phyloP scores from a whole-genome alignment of 75 land plant genomes.

The Cupressus sempervirens region DNA sequence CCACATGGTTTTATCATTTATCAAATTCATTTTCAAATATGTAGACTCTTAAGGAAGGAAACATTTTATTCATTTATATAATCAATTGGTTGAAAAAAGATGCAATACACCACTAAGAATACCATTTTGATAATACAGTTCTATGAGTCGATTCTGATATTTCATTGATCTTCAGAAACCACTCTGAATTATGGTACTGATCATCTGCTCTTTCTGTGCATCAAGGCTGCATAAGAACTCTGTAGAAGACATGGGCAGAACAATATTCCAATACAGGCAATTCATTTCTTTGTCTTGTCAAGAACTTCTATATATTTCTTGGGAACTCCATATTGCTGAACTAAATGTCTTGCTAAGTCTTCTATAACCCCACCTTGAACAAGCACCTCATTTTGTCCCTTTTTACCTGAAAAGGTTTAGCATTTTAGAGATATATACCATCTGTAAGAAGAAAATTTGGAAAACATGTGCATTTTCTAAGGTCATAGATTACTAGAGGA shows the following conservation, averaged over 20 bases:
- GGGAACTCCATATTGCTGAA: slow-evolving; percentile 83
- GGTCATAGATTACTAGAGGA: not conserved
- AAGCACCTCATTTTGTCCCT: slow-evolving; percentile 73
- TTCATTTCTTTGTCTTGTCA: slow-evolving; percentile 79
- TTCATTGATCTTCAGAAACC: not conserved
- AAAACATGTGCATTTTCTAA: not conserved
- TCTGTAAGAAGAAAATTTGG: not conserved
- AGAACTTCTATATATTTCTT: slow-evolving; percentile 85
- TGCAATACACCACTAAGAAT: not conserved
- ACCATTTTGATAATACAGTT: not conserved
- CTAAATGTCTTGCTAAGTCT: slow-evolving; percentile 68
- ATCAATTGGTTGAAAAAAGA: not conserved
- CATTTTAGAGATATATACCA: not conserved
- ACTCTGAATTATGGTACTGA: not conserved
- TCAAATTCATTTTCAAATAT: not conserved
- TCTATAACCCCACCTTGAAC: slow-evolving; percentile 92
- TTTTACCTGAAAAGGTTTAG: slow-evolving; percentile 50
- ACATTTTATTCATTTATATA: not conserved
- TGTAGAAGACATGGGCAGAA: not conserved
- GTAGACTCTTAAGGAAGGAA: not conserved
- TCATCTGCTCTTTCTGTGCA: not conserved
- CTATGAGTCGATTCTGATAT: not conserved
- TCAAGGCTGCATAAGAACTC: not conserved
- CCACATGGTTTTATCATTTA: not conserved
- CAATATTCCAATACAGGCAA: not conserved